Conservation (phyloP, 2,329 filamentous ascomycete genomes). For the Aspergillus oerlinghausenensis region DNA sequence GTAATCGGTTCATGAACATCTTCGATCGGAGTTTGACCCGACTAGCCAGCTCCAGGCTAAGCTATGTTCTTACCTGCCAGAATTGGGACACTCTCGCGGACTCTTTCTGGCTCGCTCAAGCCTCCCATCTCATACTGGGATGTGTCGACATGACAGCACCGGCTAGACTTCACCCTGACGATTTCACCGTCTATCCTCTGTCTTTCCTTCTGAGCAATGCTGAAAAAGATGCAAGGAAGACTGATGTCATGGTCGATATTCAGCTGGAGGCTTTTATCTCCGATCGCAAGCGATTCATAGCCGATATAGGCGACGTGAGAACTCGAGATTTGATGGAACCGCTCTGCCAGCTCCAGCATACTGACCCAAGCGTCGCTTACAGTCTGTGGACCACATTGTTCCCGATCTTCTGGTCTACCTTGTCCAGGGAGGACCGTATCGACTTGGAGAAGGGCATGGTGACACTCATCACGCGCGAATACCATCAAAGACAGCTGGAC, state of each 20-base stretch:
- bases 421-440: conserved; percentile 78
- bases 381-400: conserved; percentile 89
- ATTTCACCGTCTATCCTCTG: conserved; percentile 73
- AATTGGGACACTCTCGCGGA: conserved; percentile 96
- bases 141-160: conserved; percentile 80
- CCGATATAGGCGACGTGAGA: conserved; percentile 78
- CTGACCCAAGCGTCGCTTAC: conserved; percentile 74
- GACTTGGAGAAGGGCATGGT: conserved; percentile 91
- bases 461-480: conserved; percentile 87
- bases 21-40: conserved; percentile 95
- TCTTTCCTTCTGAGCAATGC: conserved; percentile 71
- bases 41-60: conserved; percentile 79
- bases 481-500: conserved; percentile 89
- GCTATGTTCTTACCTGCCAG: conserved; percentile 83
- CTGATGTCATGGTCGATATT: conserved; percentile 70
- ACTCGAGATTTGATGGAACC: conserved; percentile 86
- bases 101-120: conserved; percentile 95
- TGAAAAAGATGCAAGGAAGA: conserved; percentile 61
- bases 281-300: conserved; percentile 75
- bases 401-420: conserved; percentile 87
- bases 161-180: conserved; percentile 73
- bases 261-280: conserved; percentile 75
- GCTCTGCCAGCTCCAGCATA: conserved; percentile 84
- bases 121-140: conserved; percentile 86
- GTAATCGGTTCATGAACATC: conserved; percentile 92